These are phyloP conservation scores for Fagopyrum esculentum DNA, from an alignment of 148 eudicot species.

Conservation along the genomic window DNA sequence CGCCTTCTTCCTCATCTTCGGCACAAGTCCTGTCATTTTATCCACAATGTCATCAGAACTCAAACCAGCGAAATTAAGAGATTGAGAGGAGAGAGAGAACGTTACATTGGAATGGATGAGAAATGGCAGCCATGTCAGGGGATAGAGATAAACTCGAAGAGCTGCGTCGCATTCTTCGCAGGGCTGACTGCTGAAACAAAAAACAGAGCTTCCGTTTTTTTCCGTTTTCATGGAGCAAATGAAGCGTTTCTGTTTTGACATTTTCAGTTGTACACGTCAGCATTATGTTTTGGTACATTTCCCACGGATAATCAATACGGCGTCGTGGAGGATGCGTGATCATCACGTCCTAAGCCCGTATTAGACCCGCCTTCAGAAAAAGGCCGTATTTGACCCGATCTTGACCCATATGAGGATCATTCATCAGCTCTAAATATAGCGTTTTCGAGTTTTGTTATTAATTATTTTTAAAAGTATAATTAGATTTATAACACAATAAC, in stretches of 20 bases:
- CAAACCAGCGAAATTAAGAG: too few species aligned
- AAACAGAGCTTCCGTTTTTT: neutral
- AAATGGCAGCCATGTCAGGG: neutral
- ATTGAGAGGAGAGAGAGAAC: too few species aligned
- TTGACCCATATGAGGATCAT: too few species aligned
- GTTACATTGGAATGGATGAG: neutral
- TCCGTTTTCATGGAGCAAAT: neutral
- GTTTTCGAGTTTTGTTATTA: too few species aligned
- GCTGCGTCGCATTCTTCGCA: neutral
- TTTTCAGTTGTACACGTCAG: neutral
- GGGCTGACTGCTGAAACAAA: too few species aligned
- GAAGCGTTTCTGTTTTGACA: neutral
- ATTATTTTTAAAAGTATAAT: too few species aligned
- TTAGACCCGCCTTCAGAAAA: too few species aligned
- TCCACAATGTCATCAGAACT: too few species aligned
- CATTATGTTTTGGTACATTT: neutral
- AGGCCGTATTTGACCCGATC: too few species aligned
- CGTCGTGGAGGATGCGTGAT: neutral
- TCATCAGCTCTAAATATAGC: too few species aligned
- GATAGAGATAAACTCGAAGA: neutral
- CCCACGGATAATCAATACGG: neutral
- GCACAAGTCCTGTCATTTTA: neutral
- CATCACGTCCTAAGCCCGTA: neutral
- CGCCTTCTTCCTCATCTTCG: constrained; percentile 16
- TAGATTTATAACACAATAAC: too few species aligned